Percentiles rank a stretch among this genome's conserved stretches.
phyloP scores from a whole-genome alignment of 139 green algal species.

The Coelastrella sp. region DNA sequence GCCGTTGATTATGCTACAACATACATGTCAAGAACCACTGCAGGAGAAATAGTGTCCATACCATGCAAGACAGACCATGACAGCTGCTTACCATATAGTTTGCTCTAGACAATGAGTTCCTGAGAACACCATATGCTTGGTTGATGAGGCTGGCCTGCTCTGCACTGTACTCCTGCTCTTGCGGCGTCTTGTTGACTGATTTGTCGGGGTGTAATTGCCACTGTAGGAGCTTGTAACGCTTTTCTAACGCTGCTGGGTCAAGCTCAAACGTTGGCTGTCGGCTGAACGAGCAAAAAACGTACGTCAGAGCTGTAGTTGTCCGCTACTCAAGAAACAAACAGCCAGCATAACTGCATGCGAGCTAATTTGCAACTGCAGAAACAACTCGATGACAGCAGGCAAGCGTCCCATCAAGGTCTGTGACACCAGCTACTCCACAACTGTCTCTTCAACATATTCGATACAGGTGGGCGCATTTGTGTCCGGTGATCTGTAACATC shows the following conservation, averaged over 20 bases:
- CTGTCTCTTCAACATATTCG: too few species aligned
- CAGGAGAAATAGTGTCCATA: too few species aligned
- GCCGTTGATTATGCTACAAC: too few species aligned
- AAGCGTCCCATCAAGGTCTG: too few species aligned
- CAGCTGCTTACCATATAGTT: constrained; percentile 71
- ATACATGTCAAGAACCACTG: too few species aligned
- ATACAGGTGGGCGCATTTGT: too few species aligned
- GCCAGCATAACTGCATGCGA: too few species aligned
- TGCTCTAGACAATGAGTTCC: constrained; percentile 67
- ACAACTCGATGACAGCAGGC: too few species aligned
- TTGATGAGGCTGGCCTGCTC: constrained; percentile 77
- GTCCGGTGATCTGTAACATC: too few species aligned
- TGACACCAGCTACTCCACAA: too few species aligned
- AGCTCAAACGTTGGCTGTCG: constrained; percentile 65
- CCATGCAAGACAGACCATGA: neutral
- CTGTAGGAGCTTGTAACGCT: constrained; percentile 75
- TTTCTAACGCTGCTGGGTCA: constrained; percentile 65
- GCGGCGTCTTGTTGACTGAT: constrained; percentile 44
- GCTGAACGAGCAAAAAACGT: constrained; percentile 35
- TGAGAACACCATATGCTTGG: constrained; percentile 74
- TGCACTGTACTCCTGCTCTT: constrained; percentile 70
- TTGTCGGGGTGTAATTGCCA: constrained; percentile 79
- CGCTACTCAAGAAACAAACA: too few species aligned
- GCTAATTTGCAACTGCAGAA: too few species aligned
- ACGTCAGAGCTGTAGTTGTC: neutral